Conservation (phyloP, 2,329 filamentous ascomycete genomes). For the Aspergillus sclerotialis region DNA sequence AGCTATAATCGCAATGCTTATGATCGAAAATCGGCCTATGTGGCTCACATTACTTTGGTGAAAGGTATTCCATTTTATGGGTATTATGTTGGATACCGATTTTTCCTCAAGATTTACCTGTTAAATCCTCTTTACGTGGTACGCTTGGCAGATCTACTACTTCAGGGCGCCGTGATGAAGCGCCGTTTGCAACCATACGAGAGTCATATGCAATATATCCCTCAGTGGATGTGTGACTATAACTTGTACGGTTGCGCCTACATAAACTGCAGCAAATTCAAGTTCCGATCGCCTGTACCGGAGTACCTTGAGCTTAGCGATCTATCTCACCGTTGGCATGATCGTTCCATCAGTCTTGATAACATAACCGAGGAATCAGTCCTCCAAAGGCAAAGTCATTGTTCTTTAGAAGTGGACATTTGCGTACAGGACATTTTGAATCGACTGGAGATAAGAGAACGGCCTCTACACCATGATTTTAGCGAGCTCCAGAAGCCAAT, state of each 20-base stretch:
- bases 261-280: conserved; percentile 63
- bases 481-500: conserved; percentile 62
- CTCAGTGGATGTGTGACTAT: conserved; percentile 98
- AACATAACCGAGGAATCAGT: conserved; percentile 55
- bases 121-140: conserved; percentile 81
- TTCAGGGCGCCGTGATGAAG: conserved; percentile 82
- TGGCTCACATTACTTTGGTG: conserved; percentile 83
- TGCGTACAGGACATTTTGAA: conserved; percentile 85
- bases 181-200: conserved; percentile 84
- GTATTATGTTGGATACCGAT: conserved; percentile 84
- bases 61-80: conserved; percentile 96
- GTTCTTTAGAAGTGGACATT: conserved; percentile 82
- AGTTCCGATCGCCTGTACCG: conserved; percentile 71
- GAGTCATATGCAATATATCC: conserved; percentile 81
- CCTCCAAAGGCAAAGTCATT: conserved; percentile 77
- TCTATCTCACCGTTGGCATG: conserved; percentile 69
- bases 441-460: conserved; percentile 63
- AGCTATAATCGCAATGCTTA: conserved; percentile 74
- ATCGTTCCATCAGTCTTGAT: conserved; percentile 56
- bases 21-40: conserved; percentile 63
- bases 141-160: conserved; percentile 77
- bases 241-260: conserved; percentile 93
- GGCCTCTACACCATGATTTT: conserved; percentile 83
- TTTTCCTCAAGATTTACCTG: conserved; percentile 92
- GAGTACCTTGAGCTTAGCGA: conserved; percentile 56